Evolutionary conservation across 2,329 filamentous ascomycete species (phyloP).

Genomic region (Colletotrichum zoysiae): DNA sequence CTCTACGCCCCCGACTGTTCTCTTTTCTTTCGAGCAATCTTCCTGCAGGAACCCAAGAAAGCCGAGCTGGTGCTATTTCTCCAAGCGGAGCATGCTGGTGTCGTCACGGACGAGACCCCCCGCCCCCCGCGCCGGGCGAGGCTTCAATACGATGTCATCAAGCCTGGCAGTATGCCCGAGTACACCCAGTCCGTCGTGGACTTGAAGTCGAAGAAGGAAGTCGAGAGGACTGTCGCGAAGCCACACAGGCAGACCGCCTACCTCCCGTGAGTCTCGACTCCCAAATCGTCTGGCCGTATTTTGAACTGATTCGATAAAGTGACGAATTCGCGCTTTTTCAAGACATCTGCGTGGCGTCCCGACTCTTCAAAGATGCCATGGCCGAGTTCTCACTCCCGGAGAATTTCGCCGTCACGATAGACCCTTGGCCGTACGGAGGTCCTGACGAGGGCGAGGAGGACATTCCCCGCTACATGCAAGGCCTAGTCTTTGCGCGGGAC

Average conservation of each 20-base stretch:
- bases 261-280: constrained; percentile 46
- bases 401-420: constrained; percentile 58
- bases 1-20: constrained; percentile 43
- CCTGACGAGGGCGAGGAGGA: constrained; percentile 56
- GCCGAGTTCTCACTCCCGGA: constrained; percentile 61
- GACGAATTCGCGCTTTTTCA: constrained; percentile 57
- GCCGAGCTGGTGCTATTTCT: constrained; percentile 69
- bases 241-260: constrained; percentile 54
- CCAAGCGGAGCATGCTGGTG: constrained; percentile 70
- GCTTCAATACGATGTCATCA: constrained; percentile 60
- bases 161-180: constrained; percentile 45
- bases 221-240: constrained; percentile 47
- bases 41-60: constrained; percentile 73
- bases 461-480: constrained; percentile 61
- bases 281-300: no score
- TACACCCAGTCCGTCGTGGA: constrained; percentile 57
- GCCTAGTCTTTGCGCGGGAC: constrained; percentile 62
- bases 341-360: constrained; percentile 56
- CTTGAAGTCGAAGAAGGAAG: constrained; percentile 49
- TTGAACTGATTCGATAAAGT: constrained; percentile 42
- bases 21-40: constrained; percentile 69
- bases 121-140: constrained; percentile 61
- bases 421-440: constrained; percentile 76
- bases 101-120: constrained; percentile 56
- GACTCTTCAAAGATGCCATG: constrained; percentile 61